Conservation (phyloP, 2,329 filamentous ascomycete genomes). For the Aureobasidium subglaciale region DNA sequence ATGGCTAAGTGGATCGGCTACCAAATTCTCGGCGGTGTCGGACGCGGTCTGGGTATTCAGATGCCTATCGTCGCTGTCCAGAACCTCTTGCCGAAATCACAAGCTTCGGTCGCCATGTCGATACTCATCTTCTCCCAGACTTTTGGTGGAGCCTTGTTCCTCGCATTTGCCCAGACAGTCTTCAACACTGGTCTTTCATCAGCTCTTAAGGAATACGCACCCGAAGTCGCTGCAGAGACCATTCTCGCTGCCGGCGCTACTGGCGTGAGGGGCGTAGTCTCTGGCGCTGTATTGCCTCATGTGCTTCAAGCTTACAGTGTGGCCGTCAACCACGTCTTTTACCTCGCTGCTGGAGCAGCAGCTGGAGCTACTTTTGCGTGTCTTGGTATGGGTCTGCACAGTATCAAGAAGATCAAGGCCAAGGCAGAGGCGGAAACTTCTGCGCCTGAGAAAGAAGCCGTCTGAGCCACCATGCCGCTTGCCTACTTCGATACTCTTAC, state of each 20-base stretch:
- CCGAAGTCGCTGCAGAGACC: conserved; percentile 35
- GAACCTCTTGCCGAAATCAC: conserved; percentile 22
- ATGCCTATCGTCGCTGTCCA: conserved; percentile 45
- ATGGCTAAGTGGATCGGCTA: conserved; percentile 47
- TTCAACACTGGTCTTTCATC: conserved; percentile 20
- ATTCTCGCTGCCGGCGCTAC: conserved; percentile 50
- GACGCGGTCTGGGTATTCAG: conserved; percentile 41
- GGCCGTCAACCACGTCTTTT: conserved; percentile 38
- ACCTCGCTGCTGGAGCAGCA: neutral
- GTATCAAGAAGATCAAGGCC: conserved; percentile 3
- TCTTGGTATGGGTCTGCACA: conserved; percentile 3
- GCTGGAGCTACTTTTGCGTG: neutral
- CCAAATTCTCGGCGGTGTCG: conserved; percentile 44
- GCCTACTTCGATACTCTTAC: no score
- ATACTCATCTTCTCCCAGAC: conserved; percentile 27
- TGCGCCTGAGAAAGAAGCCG: neutral
- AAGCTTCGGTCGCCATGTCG: conserved; percentile 26
- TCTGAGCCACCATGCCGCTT: no score
- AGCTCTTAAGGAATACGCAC: conserved; percentile 17
- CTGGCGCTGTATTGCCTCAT: conserved; percentile 40
- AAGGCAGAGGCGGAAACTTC: neutral
- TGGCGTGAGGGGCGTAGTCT: conserved; percentile 50
- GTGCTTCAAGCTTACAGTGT: conserved; percentile 60
- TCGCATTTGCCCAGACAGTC: conserved; percentile 26
- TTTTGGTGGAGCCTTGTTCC: conserved; percentile 27